Conservation (phyloP, 257 asterid species). For the Jaltomata sinuosa region DNA sequence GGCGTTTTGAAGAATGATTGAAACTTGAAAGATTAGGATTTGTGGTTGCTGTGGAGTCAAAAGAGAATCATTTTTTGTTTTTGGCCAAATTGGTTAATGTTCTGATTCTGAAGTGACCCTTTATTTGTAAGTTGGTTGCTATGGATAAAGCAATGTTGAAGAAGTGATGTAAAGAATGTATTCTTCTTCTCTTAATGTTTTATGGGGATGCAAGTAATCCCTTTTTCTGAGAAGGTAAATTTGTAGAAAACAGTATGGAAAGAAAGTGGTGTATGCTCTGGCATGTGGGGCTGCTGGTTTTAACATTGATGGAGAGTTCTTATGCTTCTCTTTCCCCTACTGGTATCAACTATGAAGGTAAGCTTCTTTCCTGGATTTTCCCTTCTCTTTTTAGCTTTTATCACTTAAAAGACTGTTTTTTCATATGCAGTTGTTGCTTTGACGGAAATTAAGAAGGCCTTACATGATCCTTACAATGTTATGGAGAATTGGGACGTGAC, state of each 20-base stretch:
- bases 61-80: constrained; percentile 17
- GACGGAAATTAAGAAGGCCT: constrained; percentile 57
- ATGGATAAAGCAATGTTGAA: not conserved
- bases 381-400: not conserved
- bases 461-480: constrained; percentile 77
- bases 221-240: not conserved
- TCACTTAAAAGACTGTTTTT: not conserved
- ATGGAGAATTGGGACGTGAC: constrained; percentile 87
- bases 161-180: not conserved
- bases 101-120: not conserved
- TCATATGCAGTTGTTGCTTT: constrained; percentile 74
- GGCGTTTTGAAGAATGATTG: constrained; percentile 1
- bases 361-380: constrained; percentile 3
- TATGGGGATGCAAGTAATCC: not conserved
- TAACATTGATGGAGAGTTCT: constrained; percentile 38
- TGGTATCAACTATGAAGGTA: constrained; percentile 98
- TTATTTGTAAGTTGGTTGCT: no score
- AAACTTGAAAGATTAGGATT: constrained; percentile 10
- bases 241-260: constrained; percentile 28
- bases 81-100: not conserved
- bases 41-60: not conserved
- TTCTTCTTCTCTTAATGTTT: not conserved
- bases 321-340: constrained; percentile 89
- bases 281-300: constrained; percentile 32
- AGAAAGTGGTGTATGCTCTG: constrained; percentile 26